Conservation (phyloP, 2,329 filamentous ascomycete species). For the Sporothrix pallida region DNA sequence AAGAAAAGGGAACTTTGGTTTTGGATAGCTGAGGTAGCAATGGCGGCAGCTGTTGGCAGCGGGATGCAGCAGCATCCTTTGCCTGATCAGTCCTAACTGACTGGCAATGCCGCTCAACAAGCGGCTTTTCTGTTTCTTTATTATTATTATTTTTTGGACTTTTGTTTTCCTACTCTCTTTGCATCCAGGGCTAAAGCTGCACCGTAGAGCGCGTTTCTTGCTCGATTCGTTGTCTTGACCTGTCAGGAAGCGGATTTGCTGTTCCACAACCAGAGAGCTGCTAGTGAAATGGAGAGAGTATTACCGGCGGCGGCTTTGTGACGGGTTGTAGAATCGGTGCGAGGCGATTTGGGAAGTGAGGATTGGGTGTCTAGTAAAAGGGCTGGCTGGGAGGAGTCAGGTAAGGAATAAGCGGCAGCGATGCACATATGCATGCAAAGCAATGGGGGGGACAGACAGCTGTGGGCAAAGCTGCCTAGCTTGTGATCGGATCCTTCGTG, state of each 20-base stretch:
- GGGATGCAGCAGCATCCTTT: slow-evolving; percentile 14
- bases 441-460: background rate
- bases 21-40: slow-evolving; percentile 26
- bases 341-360: slow-evolving; percentile 2
- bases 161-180: background rate
- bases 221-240: background rate
- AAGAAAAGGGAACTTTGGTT: slow-evolving; percentile 2
- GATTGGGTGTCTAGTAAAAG: background rate
- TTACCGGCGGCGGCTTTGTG: slow-evolving; percentile 28
- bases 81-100: slow-evolving; percentile 24
- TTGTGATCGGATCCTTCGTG: slow-evolving; percentile 30
- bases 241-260: slow-evolving; percentile 6
- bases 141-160: background rate
- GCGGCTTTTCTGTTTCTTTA: background rate
- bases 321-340: slow-evolving; percentile 31
- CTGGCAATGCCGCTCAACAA: slow-evolving; percentile 21
- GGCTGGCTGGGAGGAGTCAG: slow-evolving; percentile 19
- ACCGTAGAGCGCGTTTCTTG: slow-evolving; percentile 7
- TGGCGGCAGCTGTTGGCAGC: slow-evolving; percentile 1
- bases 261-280: slow-evolving; percentile 12
- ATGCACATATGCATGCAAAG: slow-evolving; percentile 25
- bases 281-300: slow-evolving; percentile 19
- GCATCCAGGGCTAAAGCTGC: background rate
- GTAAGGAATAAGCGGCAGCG: slow-evolving; percentile 24
- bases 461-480: slow-evolving; percentile 18